Base-by-base conservation (phyloP, 306 rosid species). In the Cicer judaicum region DNA sequence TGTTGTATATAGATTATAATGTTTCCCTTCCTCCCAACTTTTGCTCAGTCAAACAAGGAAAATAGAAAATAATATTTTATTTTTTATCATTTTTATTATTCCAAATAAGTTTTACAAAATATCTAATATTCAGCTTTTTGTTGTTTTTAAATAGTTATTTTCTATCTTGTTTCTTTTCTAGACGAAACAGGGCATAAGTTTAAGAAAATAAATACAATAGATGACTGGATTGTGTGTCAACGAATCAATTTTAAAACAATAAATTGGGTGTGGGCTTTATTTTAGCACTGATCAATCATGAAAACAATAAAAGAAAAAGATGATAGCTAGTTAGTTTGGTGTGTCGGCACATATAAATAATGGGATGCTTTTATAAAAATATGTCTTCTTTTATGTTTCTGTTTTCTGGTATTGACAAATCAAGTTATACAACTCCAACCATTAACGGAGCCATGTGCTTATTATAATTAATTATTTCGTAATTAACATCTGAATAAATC, bases 171-270 rank as follows among this genome's bases (percentile, higher is more conserved):
- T 24, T 24, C 34, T 24, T 24, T 24, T 24, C 34, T 24, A 4
- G 34, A 24, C 34, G 34, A 24, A 24, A 24, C 34, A 24, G 3
- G 34, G 34, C 6, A 53, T 34, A 24, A 24, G 8, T 21, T 8
- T 57, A 57, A 60, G 65, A 60, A 59, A 59, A 16, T 34, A 29
- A 29, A 34, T 59, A 60, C 10, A 60, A 60, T 12, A 54, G 66
- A 65, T 68, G 83, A 52, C 80, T 68, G 68, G 78, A 83, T 74
- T 75, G 10, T 53, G 74, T 74, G 83, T 74, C 78, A 64, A 82
- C 80, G 66, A 74, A 53, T 81, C 41, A 62, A 76, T 60, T 70
- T 60, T 52, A 47, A 77, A 74, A 49, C 77, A 46, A 34, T 34
- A 53, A 50, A 38, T 52, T 52, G 9, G 62, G 11, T 64, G 66